phyloP scores from a whole-genome alignment of 768 basidiomycete species.

The Glaciozyma antarctica region DNA sequence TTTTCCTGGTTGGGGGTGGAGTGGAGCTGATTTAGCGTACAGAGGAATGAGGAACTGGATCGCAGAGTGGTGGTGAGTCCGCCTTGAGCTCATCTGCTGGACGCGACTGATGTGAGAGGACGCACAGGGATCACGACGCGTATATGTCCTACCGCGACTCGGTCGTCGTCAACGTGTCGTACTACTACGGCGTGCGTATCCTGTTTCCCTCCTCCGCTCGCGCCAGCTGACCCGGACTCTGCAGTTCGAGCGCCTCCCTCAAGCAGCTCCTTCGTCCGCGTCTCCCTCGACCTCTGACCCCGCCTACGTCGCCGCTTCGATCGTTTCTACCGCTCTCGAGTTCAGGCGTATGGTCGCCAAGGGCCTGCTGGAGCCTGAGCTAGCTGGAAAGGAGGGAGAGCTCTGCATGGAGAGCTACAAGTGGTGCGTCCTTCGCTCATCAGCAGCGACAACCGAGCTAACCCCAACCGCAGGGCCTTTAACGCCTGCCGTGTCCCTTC shows the following conservation, averaged over 20 bases:
- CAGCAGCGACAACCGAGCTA: not conserved
- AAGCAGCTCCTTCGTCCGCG: slow-evolving; percentile 2
- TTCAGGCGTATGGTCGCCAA: slow-evolving; percentile 62
- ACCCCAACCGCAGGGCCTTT: slow-evolving; percentile 50
- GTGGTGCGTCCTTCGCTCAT: slow-evolving; percentile 45
- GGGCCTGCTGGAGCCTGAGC: slow-evolving; percentile 66
- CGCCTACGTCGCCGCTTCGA: slow-evolving; percentile 63
- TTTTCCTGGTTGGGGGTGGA: not conserved
- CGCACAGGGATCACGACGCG: slow-evolving; percentile 67
- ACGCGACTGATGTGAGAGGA: too few relatives aligned
- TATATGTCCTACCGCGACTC: slow-evolving; percentile 56
- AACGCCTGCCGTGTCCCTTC: slow-evolving; percentile 79
- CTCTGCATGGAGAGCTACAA: slow-evolving; percentile 87
- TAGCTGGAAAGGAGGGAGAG: slow-evolving; percentile 45
- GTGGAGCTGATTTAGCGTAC: not conserved
- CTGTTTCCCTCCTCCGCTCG: slow-evolving; percentile 36
- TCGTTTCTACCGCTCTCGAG: slow-evolving; percentile 73
- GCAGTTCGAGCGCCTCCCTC: slow-evolving; percentile 28
- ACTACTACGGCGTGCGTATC: slow-evolving; percentile 58
- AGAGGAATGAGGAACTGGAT: slow-evolving; percentile 59
- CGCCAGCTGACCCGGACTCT: slow-evolving; percentile 27
- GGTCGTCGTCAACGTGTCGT: slow-evolving; percentile 84
- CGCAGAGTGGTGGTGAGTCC: slow-evolving; percentile 59
- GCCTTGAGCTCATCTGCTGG: too few relatives aligned
- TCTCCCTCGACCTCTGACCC: slow-evolving; percentile 38